Evolutionary conservation across 352 stramenopile genomes (phyloP).

Genomic region (Phytophthora nicotianae): DNA sequence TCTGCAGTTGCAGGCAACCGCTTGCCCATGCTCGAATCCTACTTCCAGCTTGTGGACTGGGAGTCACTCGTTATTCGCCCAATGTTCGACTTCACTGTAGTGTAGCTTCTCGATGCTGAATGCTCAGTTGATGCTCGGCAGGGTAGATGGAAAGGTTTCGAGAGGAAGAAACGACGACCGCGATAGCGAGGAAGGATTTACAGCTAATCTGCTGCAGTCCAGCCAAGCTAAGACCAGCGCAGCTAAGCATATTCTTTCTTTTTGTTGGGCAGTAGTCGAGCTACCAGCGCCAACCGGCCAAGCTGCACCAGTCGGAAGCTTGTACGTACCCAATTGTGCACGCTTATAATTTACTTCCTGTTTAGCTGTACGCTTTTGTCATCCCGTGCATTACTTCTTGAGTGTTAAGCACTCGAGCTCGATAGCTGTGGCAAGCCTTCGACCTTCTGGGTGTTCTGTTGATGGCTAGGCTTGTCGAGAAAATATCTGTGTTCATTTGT

Average conservation of each 20-base stretch:
- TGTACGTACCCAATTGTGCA: conserved; percentile 23
- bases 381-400: conserved; percentile 3
- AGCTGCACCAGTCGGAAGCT: conserved; percentile 10
- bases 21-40: conserved; percentile 86
- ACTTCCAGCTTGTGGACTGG: conserved; percentile 87
- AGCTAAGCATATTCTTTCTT: conserved; percentile 23
- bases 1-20: conserved; percentile 82
- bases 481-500: conserved; percentile 1
- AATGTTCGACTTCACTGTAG: conserved; percentile 72
- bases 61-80: conserved; percentile 81
- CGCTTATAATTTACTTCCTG: conserved; percentile 44
- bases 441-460: not conserved
- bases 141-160: conserved; percentile 16
- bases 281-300: conserved; percentile 14
- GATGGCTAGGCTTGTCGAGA: conserved; percentile 4
- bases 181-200: conserved; percentile 12
- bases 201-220: conserved; percentile 12
- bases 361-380: conserved; percentile 24
- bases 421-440: not conserved
- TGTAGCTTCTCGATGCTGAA: conserved; percentile 21
- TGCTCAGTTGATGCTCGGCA: conserved; percentile 18
- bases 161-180: conserved; percentile 18
- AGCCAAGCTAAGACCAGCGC: conserved; percentile 10
- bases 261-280: conserved; percentile 17
- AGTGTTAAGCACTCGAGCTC: not conserved